Evolutionary conservation across 176 grass and related monocot species (phyloP).

Genomic region (Zizania latifolia): DNA sequence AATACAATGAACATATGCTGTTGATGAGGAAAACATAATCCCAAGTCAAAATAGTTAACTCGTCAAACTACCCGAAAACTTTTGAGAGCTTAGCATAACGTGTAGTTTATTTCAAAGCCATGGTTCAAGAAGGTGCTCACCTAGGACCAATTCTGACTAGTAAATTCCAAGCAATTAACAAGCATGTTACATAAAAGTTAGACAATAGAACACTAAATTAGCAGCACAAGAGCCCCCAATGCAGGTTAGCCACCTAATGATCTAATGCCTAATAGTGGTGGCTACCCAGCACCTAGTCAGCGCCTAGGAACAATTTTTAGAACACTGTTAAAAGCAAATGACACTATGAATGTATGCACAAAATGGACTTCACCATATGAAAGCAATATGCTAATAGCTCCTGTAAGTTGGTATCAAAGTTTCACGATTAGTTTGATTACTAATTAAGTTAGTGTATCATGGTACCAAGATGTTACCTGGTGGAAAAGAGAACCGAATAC

Average conservation of each 20-base stretch:
- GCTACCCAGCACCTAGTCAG: no score
- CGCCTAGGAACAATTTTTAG: no score
- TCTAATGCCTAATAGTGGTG: no score
- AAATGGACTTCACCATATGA: not conserved
- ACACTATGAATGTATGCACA: not conserved
- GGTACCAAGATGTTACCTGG: not conserved
- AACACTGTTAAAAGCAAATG: not conserved
- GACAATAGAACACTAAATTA: no score
- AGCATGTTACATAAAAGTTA: no score
- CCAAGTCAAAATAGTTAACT: not conserved
- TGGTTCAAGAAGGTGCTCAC: no score
- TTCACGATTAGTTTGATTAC: not conserved
- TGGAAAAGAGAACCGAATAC: not conserved
- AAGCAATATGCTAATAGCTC: not conserved
- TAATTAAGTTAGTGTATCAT: not conserved
- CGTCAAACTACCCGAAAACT: not conserved
- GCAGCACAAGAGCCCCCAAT: no score
- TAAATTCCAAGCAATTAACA: no score
- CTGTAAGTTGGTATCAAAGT: not conserved
- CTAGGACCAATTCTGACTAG: no score
- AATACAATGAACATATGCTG: not conserved
- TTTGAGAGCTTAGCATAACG: not conserved
- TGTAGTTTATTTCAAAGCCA: not conserved
- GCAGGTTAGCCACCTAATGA: no score
- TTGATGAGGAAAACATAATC: not conserved